Base-by-base conservation (phyloP, 1,284 basidiomycete species). In the Athelia psychrophila region DNA sequence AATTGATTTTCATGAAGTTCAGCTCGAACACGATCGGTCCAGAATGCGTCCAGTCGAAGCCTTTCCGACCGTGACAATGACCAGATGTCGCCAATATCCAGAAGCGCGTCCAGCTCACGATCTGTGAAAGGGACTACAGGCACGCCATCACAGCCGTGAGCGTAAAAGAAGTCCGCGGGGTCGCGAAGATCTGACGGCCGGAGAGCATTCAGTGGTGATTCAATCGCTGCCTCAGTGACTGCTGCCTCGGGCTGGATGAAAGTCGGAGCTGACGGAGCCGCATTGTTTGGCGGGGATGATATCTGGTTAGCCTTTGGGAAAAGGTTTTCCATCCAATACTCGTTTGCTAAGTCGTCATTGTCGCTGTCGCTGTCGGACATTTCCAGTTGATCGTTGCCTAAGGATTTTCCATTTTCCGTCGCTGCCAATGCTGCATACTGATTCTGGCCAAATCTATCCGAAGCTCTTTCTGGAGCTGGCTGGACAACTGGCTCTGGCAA, bases 31-130 rank as follows among this genome's bases (percentile, higher is more conserved):
- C 63, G 49, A 10, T 65, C 61, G 1, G 60, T 56, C 76, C 76
- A 78, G 30, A 58, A 69, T 1, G 50, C 47, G 47, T 75, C 62
- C 2, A 83, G 61, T 1, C 44, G 53, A 2, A 54, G 44, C 8
- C 81, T 73, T 56, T 83, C 81, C 0, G 25, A 4, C 9, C 35
- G 48, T 10, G 74, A 77, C 64, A 79, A 69, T 0, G 32, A 45
- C 81, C 81, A 83, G 23, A 80, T 60, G 10, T 69, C 56, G 1
- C 54, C 64, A 2, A 64, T 58, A 0, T 58, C 54, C 0, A 78
- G 60, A 3, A 83, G 67, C 2, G 53, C 57, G 1, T 69, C 61
- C 23, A 82, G 47, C 1, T 62, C 35, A 5, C 77, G 72, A 54
- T 72, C 49, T 2, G 65, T 54, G 0, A 47, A 49, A 1, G 77